Conservation (phyloP, 2,329 filamentous ascomycete species). For the Graphilbum ipis-grandicollis region DNA sequence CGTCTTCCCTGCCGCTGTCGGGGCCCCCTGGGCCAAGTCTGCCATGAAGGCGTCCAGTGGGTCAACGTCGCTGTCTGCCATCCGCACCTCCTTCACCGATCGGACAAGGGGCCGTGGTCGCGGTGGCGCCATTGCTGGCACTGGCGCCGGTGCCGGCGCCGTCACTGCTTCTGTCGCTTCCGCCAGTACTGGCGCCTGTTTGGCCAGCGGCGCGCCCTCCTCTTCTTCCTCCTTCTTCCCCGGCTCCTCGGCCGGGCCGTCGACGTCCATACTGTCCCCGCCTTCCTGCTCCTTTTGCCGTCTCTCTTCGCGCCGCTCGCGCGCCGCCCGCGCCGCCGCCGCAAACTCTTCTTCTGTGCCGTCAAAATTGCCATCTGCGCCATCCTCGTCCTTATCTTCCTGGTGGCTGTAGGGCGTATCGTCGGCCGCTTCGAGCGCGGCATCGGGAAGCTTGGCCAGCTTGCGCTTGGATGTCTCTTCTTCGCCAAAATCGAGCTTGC, state of each 20-base stretch:
- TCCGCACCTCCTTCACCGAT: no score
- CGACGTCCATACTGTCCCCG: slow-evolving; percentile 26
- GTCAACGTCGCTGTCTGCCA: slow-evolving; percentile 61
- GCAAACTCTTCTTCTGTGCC: slow-evolving; percentile 77
- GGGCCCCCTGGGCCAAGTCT: slow-evolving; percentile 34
- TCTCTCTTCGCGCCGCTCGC: slow-evolving; percentile 64
- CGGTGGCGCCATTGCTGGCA: no score
- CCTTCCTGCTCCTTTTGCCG: slow-evolving; percentile 33
- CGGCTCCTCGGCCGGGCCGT: no score
- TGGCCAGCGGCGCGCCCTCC: background rate
- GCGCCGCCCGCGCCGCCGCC: slow-evolving; percentile 68
- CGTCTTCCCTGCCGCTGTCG: slow-evolving; percentile 28
- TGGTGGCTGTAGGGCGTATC: slow-evolving; percentile 42
- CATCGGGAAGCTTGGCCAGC: slow-evolving; percentile 73
- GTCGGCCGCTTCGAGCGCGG: slow-evolving; percentile 47
- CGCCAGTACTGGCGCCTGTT: background rate
- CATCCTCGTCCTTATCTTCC: slow-evolving; percentile 41
- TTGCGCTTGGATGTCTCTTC: slow-evolving; percentile 77
- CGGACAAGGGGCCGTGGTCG: no score
- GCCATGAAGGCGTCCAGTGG: slow-evolving; percentile 97
- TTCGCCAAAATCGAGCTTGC: slow-evolving; percentile 71
- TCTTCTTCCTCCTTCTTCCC: slow-evolving; percentile 19
- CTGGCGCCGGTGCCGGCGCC: no score
- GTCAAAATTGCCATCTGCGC: slow-evolving; percentile 59
- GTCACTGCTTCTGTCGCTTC: no score